Evolutionary conservation across 108 stramenopile species (phyloP), one percentile per base, ranked within the genome.

Genomic region (Pseudonitzschia delicatissima): DNA sequence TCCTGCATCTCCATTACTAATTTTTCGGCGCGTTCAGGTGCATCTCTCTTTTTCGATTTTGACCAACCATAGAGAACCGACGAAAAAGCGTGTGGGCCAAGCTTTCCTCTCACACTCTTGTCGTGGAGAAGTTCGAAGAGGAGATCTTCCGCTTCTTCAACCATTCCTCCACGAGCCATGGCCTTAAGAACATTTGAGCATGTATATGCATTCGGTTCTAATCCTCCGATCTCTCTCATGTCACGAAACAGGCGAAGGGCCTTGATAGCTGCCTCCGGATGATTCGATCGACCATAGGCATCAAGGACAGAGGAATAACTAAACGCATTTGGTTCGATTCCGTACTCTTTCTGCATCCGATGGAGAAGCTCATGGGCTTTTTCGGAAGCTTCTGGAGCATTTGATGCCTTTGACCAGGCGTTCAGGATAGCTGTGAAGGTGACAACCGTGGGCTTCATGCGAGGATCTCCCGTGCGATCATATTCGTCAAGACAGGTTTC

Each of bases 71-170:
- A 59, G 9, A 91, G 64, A 5, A 91, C 87, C 0, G 84, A 70
- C 65, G 82, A 86, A 73, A 80, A 91, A 9, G 83, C 82, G 45
- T 82, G 73, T 1, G 73, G 72, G 68, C 85, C 87, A 28, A 84
- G 87, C 25, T 44, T 58, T 57, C 45, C 53, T 81, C 76, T 39
- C 57, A 67, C 39, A 79, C 79, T 1, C 69, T 64, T 21, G 31
- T 45, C 26, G 67, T 35, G 11, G 6, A 76, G 67, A 50, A 86
- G 70, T 20, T 58, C 57, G 25, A 64, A 35, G 23, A 86, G 57
- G 18, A 83, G 45, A 34, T 58, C 62, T 40, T 79, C 67, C 0
- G 80, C 80, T 33, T 73, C 77, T 57, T 72, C 62, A 34, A 71
- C 77, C 27, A 63, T 18, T 5, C 57, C 73, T 34, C 62, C 60